A percentile compares a stretch with the other conserved stretches of the same genome.
phyloP scores from a whole-genome alignment of 495 filamentous ascomycete species.

The Cairneyella variabilis region DNA sequence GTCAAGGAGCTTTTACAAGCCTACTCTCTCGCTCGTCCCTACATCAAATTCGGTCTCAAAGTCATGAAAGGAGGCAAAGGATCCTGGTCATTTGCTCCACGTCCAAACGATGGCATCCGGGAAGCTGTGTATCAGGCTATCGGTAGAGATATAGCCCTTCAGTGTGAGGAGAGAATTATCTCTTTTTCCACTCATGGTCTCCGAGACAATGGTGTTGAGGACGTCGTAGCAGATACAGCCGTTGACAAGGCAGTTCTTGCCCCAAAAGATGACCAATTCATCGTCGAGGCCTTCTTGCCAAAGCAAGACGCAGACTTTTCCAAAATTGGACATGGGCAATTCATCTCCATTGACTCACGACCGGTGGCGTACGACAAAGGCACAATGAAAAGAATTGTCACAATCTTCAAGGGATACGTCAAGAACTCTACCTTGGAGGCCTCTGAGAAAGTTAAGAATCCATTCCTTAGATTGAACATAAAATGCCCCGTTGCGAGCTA shows the following conservation, averaged over 20 bases:
- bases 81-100: slow-evolving; percentile 72
- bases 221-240: neutral
- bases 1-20: slow-evolving; percentile 67
- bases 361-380: slow-evolving; percentile 64
- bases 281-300: slow-evolving; percentile 58
- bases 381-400: slow-evolving; percentile 61
- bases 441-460: slow-evolving; percentile 46
- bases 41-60: slow-evolving; percentile 60
- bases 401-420: slow-evolving; percentile 55
- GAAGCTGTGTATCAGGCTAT: slow-evolving; percentile 70
- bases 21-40: slow-evolving; percentile 71
- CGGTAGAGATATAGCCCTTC: slow-evolving; percentile 59
- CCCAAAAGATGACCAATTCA: slow-evolving; percentile 25
- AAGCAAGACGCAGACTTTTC: slow-evolving; percentile 44
- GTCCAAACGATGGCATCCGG: slow-evolving; percentile 43
- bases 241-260: neutral
- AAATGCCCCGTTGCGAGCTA: slow-evolving; percentile 67
- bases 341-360: slow-evolving; percentile 74
- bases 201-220: neutral
- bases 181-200: slow-evolving; percentile 2
- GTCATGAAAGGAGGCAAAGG: slow-evolving; percentile 60
- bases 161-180: slow-evolving; percentile 32
- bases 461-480: slow-evolving; percentile 74
- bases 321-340: slow-evolving; percentile 57
- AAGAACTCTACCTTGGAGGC: slow-evolving; percentile 13